phyloP scores from a whole-genome alignment of 352 stramenopile species.

The Phytophthora megakarya region DNA sequence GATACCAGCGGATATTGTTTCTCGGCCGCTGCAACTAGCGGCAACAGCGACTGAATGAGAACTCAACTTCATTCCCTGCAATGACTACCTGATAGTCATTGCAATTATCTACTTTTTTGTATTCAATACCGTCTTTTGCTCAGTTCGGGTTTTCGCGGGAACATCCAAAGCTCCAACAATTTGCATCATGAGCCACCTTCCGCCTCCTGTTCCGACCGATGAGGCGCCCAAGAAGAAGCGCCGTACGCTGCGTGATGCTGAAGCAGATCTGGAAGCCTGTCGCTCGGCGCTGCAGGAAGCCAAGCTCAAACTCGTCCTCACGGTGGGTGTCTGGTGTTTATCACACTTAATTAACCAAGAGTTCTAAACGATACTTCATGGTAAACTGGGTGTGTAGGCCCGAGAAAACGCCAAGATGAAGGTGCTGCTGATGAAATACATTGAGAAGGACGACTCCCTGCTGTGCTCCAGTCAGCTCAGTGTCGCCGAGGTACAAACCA shows the following conservation, averaged over 20 bases:
- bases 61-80: background rate
- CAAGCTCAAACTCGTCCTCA: slow-evolving; percentile 70
- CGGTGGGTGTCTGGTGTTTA: slow-evolving; percentile 43
- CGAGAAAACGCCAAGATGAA: slow-evolving; percentile 89
- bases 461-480: slow-evolving; percentile 80
- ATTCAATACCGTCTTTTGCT: background rate
- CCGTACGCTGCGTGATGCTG: slow-evolving; percentile 70
- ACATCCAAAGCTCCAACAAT: slow-evolving; percentile 5
- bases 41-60: no score
- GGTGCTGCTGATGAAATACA: slow-evolving; percentile 86
- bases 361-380: background rate
- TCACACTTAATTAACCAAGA: no score
- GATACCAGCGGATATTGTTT: no score
- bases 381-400: slow-evolving; percentile 37
- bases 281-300: slow-evolving; percentile 55
- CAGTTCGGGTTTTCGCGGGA: slow-evolving; percentile 24
- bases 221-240: slow-evolving; percentile 63
- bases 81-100: slow-evolving; percentile 13
- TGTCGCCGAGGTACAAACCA: slow-evolving; percentile 38
- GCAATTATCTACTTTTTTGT: slow-evolving; percentile 10
- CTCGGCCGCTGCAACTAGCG: no score
- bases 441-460: slow-evolving; percentile 84
- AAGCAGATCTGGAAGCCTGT: slow-evolving; percentile 59
- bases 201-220: slow-evolving; percentile 15
- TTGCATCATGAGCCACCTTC: slow-evolving; percentile 13